Evolutionary conservation across 306 rosid species (phyloP), one percentile per base, ranked within the genome.

Genomic region (Datisca glomerata): DNA sequence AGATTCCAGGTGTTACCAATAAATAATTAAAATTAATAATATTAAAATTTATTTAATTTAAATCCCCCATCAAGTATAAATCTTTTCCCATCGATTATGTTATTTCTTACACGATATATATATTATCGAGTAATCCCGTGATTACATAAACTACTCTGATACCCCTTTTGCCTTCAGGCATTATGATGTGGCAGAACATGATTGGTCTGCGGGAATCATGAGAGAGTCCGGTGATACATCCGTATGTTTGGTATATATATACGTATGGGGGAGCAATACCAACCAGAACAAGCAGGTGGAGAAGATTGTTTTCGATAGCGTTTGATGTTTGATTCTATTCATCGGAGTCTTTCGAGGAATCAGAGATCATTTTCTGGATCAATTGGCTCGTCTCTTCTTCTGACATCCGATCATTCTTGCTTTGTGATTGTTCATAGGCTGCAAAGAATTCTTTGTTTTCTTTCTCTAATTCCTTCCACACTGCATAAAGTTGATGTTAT

Each of bases 391-490:
- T 89, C 84, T 84, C 97, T 77, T 83, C 84, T 41, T 74, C 93
- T 1, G 84, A 71, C 84, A 80, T 77, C 63, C 71, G 65, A 12
- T 77, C 75, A 24, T 57, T 74, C 46, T 72, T 83, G 35, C 69
- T 57, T 41, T 59, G 76, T 5, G 78, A 73, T 63, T 68, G 45
- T 6, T 64, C 60, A 46, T 89, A 89, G 0, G 73, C 80, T 66
- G 80, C 78, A 53, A 89, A 89, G 66, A 89, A 89, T 8, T 64
- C 74, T 60, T 76, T 72, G 76, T 89, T 89, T 38, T 75, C 95
- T 78, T 84, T 89, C 86, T 78, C 86, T 28, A 89, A 35, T 51
- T 78, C 98, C 19, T 66, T 89, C 98, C 98, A 89, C 48, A 89
- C 98, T 89, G 78, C 74, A 67, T 32, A 3, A 19, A 6, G 8